Percentiles rank a stretch among this genome's conserved stretches.
phyloP scores from a whole-genome alignment of 106 monocot species.

The Amphibolis antarctica region DNA sequence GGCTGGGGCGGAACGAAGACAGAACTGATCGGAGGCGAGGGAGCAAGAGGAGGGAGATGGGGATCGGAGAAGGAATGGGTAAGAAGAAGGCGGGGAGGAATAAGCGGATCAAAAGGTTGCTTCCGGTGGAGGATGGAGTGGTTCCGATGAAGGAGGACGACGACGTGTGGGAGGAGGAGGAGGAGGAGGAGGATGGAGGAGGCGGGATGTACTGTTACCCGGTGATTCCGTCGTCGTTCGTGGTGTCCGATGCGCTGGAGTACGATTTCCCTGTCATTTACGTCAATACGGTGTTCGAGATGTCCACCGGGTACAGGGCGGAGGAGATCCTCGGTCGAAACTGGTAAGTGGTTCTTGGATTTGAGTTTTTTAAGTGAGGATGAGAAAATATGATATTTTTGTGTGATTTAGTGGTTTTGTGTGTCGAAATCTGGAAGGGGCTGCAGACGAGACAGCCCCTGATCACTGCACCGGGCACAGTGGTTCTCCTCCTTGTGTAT shows the following conservation, averaged over 20 bases:
- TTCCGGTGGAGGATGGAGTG: not conserved
- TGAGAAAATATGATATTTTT: too few relatives aligned
- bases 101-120: not conserved
- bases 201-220: constrained; percentile 17
- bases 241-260: constrained; percentile 76
- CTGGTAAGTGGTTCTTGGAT: constrained; percentile 34
- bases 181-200: not conserved
- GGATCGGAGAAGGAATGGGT: not conserved
- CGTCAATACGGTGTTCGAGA: constrained; percentile 79
- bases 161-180: constrained; percentile 15
- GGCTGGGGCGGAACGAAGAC: not conserved
- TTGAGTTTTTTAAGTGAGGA: not conserved
- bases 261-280: constrained; percentile 83
- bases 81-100: not conserved
- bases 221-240: constrained; percentile 41
- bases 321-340: constrained; percentile 89
- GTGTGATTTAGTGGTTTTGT: too few relatives aligned
- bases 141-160: not conserved
- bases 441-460: too few relatives aligned
- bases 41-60: not conserved
- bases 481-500: too few relatives aligned
- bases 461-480: too few relatives aligned
- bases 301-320: constrained; percentile 72
- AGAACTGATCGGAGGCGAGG: not conserved
- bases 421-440: too few relatives aligned